A percentile compares a stretch with the other conserved stretches of the same genome.
These are phyloP conservation scores for Pseudogymnoascus sp. DNA, from an alignment of 2,329 filamentous ascomycete species.

Conservation along the genomic window DNA sequence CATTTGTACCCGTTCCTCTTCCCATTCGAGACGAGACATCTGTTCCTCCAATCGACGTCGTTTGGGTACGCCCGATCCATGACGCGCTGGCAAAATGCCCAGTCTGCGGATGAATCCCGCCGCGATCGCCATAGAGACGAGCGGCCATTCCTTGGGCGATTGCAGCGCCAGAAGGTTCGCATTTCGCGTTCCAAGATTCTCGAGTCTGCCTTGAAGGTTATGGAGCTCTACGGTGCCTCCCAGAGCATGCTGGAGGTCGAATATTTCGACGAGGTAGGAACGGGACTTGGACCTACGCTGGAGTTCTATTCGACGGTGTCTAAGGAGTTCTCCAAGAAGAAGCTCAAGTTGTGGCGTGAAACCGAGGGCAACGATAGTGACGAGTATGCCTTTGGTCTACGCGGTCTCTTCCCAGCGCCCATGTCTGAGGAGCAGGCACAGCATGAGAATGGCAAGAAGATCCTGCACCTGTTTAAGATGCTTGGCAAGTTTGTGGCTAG, in stretches of 20 bases:
- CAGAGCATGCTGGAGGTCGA: constrained; percentile 95
- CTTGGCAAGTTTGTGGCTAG: constrained; percentile 96
- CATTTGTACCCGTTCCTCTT: constrained; percentile 94
- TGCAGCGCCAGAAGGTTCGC: constrained; percentile 95
- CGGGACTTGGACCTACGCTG: constrained; percentile 86
- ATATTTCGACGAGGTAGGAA: constrained; percentile 98
- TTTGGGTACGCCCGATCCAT: constrained; percentile 97
- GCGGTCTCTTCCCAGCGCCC: constrained; percentile 85
- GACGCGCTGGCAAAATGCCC: constrained; percentile 92
- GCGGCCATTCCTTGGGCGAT: constrained; percentile 79
- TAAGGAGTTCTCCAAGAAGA: constrained; percentile 95
- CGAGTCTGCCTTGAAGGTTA: constrained; percentile 95
- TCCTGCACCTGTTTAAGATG: constrained; percentile 83
- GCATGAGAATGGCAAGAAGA: constrained; percentile 75
- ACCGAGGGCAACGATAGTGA: constrained; percentile 66
- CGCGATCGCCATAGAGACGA: constrained; percentile 81
- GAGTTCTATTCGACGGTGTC: constrained; percentile 98
- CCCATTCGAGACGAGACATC: constrained; percentile 91
- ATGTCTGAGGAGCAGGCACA: constrained; percentile 71
- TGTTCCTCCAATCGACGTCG: constrained; percentile 95
- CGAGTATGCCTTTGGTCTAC: constrained; percentile 78
- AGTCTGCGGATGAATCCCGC: constrained; percentile 72
- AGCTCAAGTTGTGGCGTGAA: constrained; percentile 93
- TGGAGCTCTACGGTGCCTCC: constrained; percentile 96
- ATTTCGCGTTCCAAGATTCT: constrained; percentile 92